A percentile compares a stretch with the other conserved stretches of the same genome.
Conservation (phyloP, 305 asterid species). For the Solanum hybrid region DNA sequence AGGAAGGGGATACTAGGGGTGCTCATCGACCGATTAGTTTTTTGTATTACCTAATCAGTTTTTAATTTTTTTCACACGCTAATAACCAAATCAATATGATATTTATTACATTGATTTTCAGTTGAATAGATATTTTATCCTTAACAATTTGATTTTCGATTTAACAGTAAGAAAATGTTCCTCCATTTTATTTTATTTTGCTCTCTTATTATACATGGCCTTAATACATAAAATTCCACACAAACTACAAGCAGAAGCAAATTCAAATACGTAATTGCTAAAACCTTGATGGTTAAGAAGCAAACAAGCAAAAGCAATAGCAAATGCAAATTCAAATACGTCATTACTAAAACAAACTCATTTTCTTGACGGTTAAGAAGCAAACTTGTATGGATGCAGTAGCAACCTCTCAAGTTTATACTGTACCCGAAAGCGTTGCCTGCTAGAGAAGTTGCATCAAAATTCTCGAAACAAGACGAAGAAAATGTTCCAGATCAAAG, state of each 20-base stretch:
- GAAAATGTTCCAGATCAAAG: neutral
- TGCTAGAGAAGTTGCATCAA: neutral
- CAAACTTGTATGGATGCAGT: neutral
- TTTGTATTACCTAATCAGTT: neutral
- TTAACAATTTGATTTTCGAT: neutral
- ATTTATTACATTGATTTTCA: neutral
- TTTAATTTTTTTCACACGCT: neutral
- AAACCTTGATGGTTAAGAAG: neutral
- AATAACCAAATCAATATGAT: neutral
- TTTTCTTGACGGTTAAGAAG: neutral
- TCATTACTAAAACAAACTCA: neutral
- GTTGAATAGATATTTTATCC: neutral
- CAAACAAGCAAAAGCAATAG: neutral
- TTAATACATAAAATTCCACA: neutral
- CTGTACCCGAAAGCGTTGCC: neutral
- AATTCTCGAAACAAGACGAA: neutral
- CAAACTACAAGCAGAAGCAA: neutral
- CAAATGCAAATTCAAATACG: neutral
- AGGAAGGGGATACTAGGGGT: neutral
- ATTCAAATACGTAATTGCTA: neutral
- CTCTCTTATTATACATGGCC: neutral
- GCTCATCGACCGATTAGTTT: neutral
- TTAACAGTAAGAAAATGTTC: neutral
- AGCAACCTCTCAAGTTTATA: neutral
- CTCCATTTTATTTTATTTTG: neutral